Percentiles rank a stretch among this genome's conserved stretches.
phyloP scores from a whole-genome alignment of 176 grass and related monocot genomes.

The Aegilops longissima region DNA sequence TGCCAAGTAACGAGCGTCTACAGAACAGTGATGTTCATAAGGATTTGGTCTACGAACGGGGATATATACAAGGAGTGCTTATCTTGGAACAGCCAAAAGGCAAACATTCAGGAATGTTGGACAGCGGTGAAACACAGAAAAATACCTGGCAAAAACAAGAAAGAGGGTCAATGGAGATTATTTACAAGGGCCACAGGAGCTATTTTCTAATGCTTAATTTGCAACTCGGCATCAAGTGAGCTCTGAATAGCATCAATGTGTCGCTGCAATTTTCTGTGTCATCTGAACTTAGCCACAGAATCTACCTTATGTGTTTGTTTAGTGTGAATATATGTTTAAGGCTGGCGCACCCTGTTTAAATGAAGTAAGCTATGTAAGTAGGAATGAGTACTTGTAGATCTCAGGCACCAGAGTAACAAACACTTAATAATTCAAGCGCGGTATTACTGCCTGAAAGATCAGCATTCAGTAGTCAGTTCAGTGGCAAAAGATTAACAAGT shows the following conservation, averaged over 20 bases:
- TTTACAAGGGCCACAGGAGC: constrained; percentile 95
- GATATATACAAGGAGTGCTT: constrained; percentile 91
- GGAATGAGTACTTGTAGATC: constrained; percentile 4
- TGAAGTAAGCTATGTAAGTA: not conserved
- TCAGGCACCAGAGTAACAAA: not conserved
- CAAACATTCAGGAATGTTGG: constrained; percentile 49
- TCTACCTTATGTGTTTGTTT: not conserved
- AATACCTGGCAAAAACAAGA: constrained; percentile 51
- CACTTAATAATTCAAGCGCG: constrained; percentile 3
- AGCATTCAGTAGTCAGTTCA: constrained; percentile 4
- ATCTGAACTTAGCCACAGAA: not conserved
- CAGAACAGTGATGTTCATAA: constrained; percentile 42
- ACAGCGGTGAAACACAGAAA: constrained; percentile 47
- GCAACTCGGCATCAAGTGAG: constrained; percentile 96
- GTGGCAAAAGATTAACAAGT: not conserved
- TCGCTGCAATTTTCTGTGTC: not conserved
- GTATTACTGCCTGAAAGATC: constrained; percentile 21
- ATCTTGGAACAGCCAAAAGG: constrained; percentile 68
- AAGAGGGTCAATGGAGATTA: constrained; percentile 76
- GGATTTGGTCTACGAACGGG: constrained; percentile 67
- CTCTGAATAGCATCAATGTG: not conserved
- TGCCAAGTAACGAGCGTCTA: constrained; percentile 43
- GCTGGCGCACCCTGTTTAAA: not conserved
- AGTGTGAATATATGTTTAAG: constrained; percentile 18
- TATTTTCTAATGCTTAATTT: constrained; percentile 97